Evolutionary conservation across 1,139 yeast species (phyloP).

Genomic region (Kurtzmaniella natalensis): DNA sequence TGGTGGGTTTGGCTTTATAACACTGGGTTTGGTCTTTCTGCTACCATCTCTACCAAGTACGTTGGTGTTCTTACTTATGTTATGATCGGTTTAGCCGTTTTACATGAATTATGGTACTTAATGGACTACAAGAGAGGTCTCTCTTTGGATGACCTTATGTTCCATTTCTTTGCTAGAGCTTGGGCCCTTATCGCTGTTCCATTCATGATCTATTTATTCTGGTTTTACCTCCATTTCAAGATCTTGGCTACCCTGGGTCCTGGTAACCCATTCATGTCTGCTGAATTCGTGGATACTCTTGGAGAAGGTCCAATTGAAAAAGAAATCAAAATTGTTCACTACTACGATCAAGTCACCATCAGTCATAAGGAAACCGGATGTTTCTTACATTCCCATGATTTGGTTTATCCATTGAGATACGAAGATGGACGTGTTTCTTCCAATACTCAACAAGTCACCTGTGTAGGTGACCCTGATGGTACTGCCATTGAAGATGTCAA

Average conservation of each 20-base stretch:
- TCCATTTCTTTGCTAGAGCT: conserved; percentile 76
- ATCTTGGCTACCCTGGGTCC: conserved; percentile 85
- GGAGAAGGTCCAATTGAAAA: conserved; percentile 76
- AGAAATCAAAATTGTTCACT: conserved; percentile 69
- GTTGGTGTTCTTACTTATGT: conserved; percentile 91
- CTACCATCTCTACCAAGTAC: conserved; percentile 91
- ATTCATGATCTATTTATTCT: conserved; percentile 73
- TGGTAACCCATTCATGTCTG: conserved; percentile 90
- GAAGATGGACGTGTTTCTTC: conserved; percentile 97
- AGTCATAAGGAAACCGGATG: conserved; percentile 74
- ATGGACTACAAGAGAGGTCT: conserved; percentile 72
- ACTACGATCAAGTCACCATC: conserved; percentile 69
- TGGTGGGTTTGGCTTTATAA: conserved; percentile 90
- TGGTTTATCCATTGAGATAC: conserved; percentile 79
- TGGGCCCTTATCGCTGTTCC: conserved; percentile 76
- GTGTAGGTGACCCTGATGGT: conserved; percentile 33
- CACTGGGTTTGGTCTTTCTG: conserved; percentile 83
- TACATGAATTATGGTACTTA: conserved; percentile 81
- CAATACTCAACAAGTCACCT: conserved; percentile 92
- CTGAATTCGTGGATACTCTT: conserved; percentile 89
- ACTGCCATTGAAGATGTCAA: conserved; percentile 49
- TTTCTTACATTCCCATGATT: conserved; percentile 75
- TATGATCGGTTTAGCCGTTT: conserved; percentile 82
- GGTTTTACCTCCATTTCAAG: conserved; percentile 92
- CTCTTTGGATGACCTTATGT: conserved; percentile 49